Evolutionary conservation across 257 asterid genomes (phyloP).

Genomic region (Penstemon eatonii): DNA sequence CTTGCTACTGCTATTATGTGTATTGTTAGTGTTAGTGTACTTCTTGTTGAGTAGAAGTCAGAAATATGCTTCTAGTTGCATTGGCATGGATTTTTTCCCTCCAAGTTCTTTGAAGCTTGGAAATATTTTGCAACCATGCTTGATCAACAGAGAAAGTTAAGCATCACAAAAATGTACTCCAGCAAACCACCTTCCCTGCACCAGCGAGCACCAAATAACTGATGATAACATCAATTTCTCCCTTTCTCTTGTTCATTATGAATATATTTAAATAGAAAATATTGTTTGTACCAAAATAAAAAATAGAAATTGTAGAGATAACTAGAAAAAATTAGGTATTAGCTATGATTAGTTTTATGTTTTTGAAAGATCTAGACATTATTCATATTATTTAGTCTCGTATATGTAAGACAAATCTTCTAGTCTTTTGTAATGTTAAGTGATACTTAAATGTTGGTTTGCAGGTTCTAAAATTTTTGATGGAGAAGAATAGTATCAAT

Average conservation of each 20-base stretch:
- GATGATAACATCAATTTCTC: background rate
- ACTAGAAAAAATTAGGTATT: background rate
- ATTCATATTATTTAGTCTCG: background rate
- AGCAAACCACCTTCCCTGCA: background rate
- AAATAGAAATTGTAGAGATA: background rate
- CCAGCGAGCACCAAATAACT: constrained; percentile 3
- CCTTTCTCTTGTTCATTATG: background rate
- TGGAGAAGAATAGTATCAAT: constrained; percentile 71
- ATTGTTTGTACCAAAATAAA: no score
- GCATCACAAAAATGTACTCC: background rate
- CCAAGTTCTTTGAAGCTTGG: background rate
- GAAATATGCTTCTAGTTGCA: constrained; percentile 5
- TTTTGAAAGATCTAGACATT: background rate
- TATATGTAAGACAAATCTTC: background rate
- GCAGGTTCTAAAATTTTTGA: constrained; percentile 80
- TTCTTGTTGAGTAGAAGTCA: background rate
- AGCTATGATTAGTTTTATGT: background rate
- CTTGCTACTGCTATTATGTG: constrained; percentile 1
- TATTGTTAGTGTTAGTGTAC: background rate
- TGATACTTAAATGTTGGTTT: constrained; percentile 28
- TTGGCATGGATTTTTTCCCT: background rate
- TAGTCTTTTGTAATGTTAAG: constrained; percentile 19
- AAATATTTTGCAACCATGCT: constrained; percentile 1
- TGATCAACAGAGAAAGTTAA: background rate
- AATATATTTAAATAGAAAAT: no score